Evolutionary conservation across 805 yeast species (phyloP), one percentile per base, ranked within the genome.

Genomic region (Yamadazyma tumulicola): DNA sequence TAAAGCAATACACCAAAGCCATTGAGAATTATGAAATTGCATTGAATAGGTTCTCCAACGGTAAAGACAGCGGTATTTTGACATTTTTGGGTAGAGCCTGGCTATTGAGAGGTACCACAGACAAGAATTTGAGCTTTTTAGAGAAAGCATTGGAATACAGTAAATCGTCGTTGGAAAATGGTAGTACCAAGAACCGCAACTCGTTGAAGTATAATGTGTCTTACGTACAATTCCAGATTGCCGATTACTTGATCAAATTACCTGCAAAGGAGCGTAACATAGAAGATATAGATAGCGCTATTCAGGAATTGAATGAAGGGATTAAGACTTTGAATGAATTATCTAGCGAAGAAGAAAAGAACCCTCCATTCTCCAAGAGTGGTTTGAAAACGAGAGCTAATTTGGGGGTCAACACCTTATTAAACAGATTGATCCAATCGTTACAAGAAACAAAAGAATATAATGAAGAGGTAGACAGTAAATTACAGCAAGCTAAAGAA

Each of bases 1-100:
- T 86, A 55, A 80, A 81, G 45, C 94, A 89, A 54, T 88, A 67
- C 52, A 69, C 82, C 2, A 85, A 88, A 48, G 91, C 97, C 1
- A 82, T 89, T 51, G 97, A 93, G 58, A 75, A 77, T 51, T 93
- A 91, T 61, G 91, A 85, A 43, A 72, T 84, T 48, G 95, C 95
- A 1, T 64, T 85, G 40, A 70, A 72, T 18, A 73, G 81, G 52
- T 83, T 73, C 52, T 72, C 80, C 24, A 74, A 74, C 38, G 74
- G 75, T 4, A 71, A 75, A 25, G 94, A 83, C 52, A 61, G 86
- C 0, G 78, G 75, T 49, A 68, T 85, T 19, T 59, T 81, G 44
- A 77, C 87, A 12, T 71, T 85, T 44, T 68, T 91, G 39, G 96
- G 95, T 28, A 75, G 89, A 42, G 91, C 93, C 2, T 89, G 97